Base-by-base conservation (phyloP, 2,329 filamentous ascomycete genomes). In the Hymenoscyphus fraxineus region DNA sequence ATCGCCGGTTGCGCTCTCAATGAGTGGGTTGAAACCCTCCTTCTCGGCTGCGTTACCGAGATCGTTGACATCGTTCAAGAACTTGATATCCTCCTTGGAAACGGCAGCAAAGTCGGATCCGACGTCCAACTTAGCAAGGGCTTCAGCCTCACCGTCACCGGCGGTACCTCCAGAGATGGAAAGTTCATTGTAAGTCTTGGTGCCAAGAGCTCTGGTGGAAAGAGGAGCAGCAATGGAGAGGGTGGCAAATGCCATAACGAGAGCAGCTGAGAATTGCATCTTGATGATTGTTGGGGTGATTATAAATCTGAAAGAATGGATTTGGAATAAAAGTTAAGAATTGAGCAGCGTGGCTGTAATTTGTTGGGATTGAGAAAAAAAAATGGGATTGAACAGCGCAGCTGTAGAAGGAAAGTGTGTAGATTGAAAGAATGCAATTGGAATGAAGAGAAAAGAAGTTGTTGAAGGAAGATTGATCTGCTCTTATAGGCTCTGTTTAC, bases 131-230 rank as follows among this genome's bases (percentile, higher is more conserved):
- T 64, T 58, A 13, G 63, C 68, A 3, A 67, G 57, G 2, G 83
- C 83, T 72, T 85, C 82, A 2, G 74, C 78, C 47, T 84, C 76
- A 12, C 81, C 82, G 59, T 85, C 80, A 60, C 83, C 82, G 39
- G 79, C 82, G 6, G 77, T 73, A 6, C 83, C 83, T 58, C 79
- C 79, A 0, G 80, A 80, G 63, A 85, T 77, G 69, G 82, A 80
- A 74, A 85, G 82, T 10, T 58, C 38, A 32, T 62, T 39, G 19
- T 62, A 62, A 19, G 61, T 58, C 19, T 54, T 27, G 16, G 61
- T 58, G 12, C 51, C 55, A 13, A 63, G 56, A 22, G 59, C 61
- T 51, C 44, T 51, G 15, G 51, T 51, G 19, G 41, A 15, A n/a
- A 40, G 40, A 31, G 61, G 51, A 44, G 61, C 55, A 22, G 61